Percentiles rank a stretch among this genome's conserved stretches.
These are phyloP conservation scores for Trichophyton mentagrophytes DNA, from an alignment of 2,329 filamentous ascomycete genomes.

Conservation along the genomic window DNA sequence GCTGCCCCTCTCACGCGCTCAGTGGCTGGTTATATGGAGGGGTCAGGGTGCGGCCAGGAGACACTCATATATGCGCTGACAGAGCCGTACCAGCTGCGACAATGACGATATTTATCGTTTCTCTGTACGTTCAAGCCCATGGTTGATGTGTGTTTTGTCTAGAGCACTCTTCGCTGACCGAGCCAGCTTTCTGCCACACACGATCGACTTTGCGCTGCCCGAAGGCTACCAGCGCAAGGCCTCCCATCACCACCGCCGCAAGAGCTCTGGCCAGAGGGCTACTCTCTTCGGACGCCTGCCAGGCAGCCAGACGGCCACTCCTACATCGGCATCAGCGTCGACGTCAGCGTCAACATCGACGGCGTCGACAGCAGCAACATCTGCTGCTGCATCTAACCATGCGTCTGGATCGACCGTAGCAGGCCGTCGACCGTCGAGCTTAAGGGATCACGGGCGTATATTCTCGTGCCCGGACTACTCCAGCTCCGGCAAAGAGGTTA, in stretches of 20 bases:
- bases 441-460: slow-evolving; percentile 20
- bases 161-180: slow-evolving; percentile 13
- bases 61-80: not conserved
- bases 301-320: slow-evolving; percentile 5
- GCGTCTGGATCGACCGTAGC: not conserved
- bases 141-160: slow-evolving; percentile 30
- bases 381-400: not conserved
- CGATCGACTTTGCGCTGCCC: slow-evolving; percentile 65
- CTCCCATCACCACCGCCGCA: slow-evolving; percentile 7
- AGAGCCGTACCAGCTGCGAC: not conserved
- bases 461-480: slow-evolving; percentile 23
- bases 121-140: slow-evolving; percentile 39
- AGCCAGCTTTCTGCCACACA: slow-evolving; percentile 80
- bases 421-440: slow-evolving; percentile 1
- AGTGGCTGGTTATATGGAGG: not conserved
- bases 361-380: not conserved
- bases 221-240: slow-evolving; percentile 6
- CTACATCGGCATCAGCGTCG: not conserved
- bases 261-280: slow-evolving; percentile 18
- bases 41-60: not conserved
- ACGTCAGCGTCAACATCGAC: not conserved
- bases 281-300: slow-evolving; percentile 24
- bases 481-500: slow-evolving; percentile 14
- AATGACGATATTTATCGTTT: slow-evolving; percentile 50
- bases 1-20: not conserved